phyloP scores from a whole-genome alignment of 225 moss, liverwort and hornwort species.

The Sphagnum tenellum region DNA sequence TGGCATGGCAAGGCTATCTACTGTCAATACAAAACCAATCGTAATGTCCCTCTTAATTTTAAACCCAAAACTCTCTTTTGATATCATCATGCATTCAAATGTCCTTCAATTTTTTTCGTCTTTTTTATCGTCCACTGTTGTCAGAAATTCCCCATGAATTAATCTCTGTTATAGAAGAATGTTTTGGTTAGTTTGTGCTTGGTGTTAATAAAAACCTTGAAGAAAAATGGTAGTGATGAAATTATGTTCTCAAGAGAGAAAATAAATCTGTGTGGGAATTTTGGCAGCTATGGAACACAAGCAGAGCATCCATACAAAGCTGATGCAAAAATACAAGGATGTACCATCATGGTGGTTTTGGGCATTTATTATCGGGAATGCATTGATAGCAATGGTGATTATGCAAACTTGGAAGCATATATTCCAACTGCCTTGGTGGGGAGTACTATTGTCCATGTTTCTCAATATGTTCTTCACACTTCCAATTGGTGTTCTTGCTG shows the following conservation, averaged over 20 bases:
- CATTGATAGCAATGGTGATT: slow-evolving; percentile 19
- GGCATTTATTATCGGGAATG: slow-evolving; percentile 33
- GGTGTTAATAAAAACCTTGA: no score
- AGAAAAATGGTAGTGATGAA: no score
- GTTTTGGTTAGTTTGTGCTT: no score
- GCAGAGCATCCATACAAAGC: slow-evolving; percentile 43
- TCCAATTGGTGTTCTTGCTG: slow-evolving; percentile 55
- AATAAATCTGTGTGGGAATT: no score
- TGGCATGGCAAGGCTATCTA: slow-evolving; percentile 73
- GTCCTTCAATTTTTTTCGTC: no score
- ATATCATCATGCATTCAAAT: no score
- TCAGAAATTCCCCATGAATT: no score
- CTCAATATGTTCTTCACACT: slow-evolving; percentile 49
- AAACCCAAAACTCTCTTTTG: no score
- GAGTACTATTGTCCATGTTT: slow-evolving; percentile 31
- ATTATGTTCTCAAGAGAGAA: no score
- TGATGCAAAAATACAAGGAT: slow-evolving; percentile 50
- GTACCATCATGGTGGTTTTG: slow-evolving; percentile 64
- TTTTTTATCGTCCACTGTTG: no score
- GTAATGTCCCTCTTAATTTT: slow-evolving; percentile 6
- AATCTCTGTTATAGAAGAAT: no score
- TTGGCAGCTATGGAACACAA: slow-evolving; percentile 41
- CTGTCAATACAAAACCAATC: slow-evolving; percentile 22
- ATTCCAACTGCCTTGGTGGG: slow-evolving; percentile 46
- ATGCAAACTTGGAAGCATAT: slow-evolving; percentile 43